These are phyloP conservation scores for Glomus cerebriforme DNA, from an alignment of 192 early-diverging fungal genomes.

Conservation along the genomic window DNA sequence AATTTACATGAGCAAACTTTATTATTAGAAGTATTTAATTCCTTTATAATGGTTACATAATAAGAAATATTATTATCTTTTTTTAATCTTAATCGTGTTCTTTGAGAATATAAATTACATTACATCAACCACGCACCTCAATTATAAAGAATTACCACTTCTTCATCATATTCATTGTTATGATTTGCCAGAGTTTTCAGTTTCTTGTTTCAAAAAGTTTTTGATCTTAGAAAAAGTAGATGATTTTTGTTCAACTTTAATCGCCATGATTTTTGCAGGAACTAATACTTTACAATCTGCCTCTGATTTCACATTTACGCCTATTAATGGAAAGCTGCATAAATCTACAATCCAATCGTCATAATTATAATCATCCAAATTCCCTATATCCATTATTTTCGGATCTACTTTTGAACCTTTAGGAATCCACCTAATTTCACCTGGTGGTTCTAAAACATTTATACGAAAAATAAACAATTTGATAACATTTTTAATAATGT, in stretches of 20 bases:
- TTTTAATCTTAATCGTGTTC: no score
- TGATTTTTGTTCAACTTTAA: background rate
- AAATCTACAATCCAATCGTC: background rate
- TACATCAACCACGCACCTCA: no score
- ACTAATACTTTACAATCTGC: background rate
- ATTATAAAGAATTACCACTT: no score
- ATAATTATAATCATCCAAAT: background rate
- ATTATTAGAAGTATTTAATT: no score
- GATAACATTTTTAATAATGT: background rate
- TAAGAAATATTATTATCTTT: no score
- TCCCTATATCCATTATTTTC: background rate
- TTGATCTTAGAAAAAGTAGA: background rate
- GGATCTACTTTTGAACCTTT: background rate
- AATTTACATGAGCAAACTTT: no score
- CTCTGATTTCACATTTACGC: background rate
- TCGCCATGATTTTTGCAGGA: background rate
- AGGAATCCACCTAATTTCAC: background rate
- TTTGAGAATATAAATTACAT: no score
- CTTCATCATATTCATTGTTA: no score
- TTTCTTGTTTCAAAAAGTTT: background rate
- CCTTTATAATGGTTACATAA: no score
- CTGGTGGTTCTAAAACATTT: conserved; percentile 2
- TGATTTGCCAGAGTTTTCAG: no score
- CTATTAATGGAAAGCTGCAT: background rate
- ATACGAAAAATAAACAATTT: conserved; percentile 15